Evolutionary conservation across 352 stramenopile genomes (phyloP).

Genomic region (Phytophthora sojae): DNA sequence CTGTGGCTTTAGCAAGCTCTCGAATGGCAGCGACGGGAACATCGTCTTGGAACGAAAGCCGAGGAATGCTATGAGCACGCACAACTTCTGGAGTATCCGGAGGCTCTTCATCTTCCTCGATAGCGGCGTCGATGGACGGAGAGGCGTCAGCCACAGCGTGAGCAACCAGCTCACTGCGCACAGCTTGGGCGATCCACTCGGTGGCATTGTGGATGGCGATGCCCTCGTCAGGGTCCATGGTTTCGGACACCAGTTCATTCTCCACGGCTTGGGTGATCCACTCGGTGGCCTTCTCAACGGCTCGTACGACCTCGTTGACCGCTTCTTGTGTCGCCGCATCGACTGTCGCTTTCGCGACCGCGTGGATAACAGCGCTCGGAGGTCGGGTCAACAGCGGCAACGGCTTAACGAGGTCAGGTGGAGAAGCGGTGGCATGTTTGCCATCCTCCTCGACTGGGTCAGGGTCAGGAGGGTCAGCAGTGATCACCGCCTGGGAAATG

Average conservation of each 20-base stretch:
- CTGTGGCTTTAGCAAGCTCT: slow-evolving; percentile 20
- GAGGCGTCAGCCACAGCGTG: slow-evolving; percentile 3
- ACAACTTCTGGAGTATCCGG: neutral
- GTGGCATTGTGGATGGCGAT: slow-evolving; percentile 3
- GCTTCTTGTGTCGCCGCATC: slow-evolving; percentile 17
- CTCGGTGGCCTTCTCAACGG: slow-evolving; percentile 4
- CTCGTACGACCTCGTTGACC: slow-evolving; percentile 16
- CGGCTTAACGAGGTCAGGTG: neutral
- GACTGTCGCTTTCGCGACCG: slow-evolving; percentile 30
- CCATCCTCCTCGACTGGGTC: neutral
- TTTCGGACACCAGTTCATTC: slow-evolving; percentile 16
- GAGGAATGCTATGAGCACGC: slow-evolving; percentile 5
- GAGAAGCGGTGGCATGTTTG: neutral
- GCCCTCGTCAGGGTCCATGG: slow-evolving; percentile 7
- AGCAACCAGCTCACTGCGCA: slow-evolving; percentile 9
- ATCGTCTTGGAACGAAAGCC: slow-evolving; percentile 4
- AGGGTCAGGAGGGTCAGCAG: neutral
- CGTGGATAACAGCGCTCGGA: slow-evolving; percentile 19
- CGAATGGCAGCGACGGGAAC: neutral
- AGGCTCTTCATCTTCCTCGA: neutral
- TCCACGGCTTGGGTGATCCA: slow-evolving; percentile 19
- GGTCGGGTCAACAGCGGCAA: neutral
- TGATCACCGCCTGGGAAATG: slow-evolving; percentile 20
- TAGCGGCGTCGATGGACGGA: neutral
- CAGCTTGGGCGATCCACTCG: slow-evolving; percentile 10